Conservation (phyloP, 148 eudicot species). For the Spergularia marina region DNA sequence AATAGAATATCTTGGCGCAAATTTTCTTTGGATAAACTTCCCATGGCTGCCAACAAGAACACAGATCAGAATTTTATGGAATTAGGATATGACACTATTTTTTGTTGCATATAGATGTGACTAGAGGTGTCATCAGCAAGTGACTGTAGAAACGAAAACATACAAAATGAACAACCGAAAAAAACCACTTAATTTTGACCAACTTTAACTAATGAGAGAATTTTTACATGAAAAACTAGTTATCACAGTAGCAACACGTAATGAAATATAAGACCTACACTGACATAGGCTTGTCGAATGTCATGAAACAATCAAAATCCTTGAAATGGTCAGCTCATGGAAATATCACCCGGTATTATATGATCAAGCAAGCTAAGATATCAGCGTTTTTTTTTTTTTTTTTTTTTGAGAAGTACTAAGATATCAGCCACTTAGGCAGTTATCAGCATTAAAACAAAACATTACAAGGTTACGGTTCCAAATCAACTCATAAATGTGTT, state of each 20-base stretch:
- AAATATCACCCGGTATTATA: not conserved
- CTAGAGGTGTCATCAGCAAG: too few species aligned
- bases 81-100: not conserved
- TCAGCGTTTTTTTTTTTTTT: too few species aligned
- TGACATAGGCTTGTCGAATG: too few species aligned
- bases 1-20: constrained; percentile 50
- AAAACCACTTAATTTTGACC: not conserved
- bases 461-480: too few species aligned
- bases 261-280: not conserved
- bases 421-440: too few species aligned
- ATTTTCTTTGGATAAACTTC: constrained; percentile 58
- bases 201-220: not conserved
- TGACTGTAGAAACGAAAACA: too few species aligned
- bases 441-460: too few species aligned
- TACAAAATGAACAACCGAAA: not conserved
- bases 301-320: not conserved
- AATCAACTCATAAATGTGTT: too few species aligned
- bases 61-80: not conserved
- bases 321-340: not conserved
- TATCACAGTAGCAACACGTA: not conserved
- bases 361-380: not conserved
- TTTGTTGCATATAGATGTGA: not conserved
- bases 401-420: too few species aligned
- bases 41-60: constrained; percentile 41
- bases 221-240: not conserved